A percentile compares a stretch with the other conserved stretches of the same genome.
Conservation (phyloP, 345 rosid genomes). For the Trapa bicornis region DNA sequence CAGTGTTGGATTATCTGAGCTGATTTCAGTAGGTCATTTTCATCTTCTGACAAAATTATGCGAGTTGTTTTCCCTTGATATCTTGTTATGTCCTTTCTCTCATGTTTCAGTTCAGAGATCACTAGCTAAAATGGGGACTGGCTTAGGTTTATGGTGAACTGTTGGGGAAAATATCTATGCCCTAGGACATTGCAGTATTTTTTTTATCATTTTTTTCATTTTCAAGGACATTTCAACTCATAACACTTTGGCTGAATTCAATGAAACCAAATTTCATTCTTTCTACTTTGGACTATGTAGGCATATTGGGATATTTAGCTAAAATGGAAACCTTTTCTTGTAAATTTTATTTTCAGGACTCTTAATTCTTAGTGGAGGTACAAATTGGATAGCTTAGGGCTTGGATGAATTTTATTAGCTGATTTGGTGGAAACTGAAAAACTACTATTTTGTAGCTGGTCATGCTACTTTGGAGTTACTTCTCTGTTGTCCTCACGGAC, state of each 20-base stretch:
- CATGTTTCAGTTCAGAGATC: background rate
- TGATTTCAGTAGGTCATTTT: background rate
- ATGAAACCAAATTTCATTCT: too few relatives aligned
- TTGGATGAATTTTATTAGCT: background rate
- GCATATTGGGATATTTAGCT: background rate
- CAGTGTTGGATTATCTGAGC: background rate
- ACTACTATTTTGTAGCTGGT: constrained; percentile 39
- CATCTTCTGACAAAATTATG: background rate
- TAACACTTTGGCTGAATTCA: too few relatives aligned
- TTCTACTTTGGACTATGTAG: too few relatives aligned
- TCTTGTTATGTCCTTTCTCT: background rate
- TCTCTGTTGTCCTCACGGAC: constrained; percentile 85
- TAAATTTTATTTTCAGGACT: background rate
- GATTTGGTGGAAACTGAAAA: background rate
- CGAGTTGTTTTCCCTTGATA: background rate
- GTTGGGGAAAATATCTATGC: background rate
- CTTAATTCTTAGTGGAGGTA: background rate
- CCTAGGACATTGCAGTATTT: too few relatives aligned
- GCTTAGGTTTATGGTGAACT: background rate
- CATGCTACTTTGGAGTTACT: constrained; percentile 95
- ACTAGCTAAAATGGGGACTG: background rate
- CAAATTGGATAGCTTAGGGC: background rate
- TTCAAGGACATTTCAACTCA: too few relatives aligned
- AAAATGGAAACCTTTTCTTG: background rate
- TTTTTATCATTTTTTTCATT: too few relatives aligned